Percentiles rank a stretch among this genome's conserved stretches.
Conservation (phyloP, 1,284 basidiomycete genomes). For the Cutaneotrichosporon daszewskae region DNA sequence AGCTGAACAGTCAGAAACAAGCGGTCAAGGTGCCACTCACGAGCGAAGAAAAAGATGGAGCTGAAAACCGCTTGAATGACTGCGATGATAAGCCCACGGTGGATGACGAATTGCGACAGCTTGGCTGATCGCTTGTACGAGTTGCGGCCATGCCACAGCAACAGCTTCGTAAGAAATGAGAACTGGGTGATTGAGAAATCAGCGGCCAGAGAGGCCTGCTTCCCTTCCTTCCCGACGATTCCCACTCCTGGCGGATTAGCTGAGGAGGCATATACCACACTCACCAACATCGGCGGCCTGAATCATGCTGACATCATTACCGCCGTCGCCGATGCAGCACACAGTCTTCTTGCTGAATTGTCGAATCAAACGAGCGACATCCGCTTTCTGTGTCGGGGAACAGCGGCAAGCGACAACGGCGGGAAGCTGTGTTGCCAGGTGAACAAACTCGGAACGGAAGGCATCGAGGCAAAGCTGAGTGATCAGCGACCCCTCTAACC, state of each 20-base stretch:
- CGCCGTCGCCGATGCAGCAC: conserved; percentile 96
- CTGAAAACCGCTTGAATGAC: conserved; percentile 97
- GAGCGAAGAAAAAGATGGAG: conserved; percentile 97
- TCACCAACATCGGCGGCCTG: conserved; percentile 92
- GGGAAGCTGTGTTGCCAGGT: conserved; percentile 89
- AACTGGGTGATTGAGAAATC: conserved; percentile 98
- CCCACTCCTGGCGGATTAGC: conserved; percentile 64
- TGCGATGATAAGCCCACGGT: conserved; percentile 94
- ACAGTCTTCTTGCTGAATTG: conserved; percentile 86
- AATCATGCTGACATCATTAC: conserved; percentile 96
- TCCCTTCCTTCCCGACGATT: conserved; percentile 98
- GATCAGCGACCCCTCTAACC: neutral
- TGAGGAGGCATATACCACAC: conserved; percentile 36
- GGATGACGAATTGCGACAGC: conserved; percentile 97
- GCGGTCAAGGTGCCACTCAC: conserved; percentile 55
- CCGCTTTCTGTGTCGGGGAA: conserved; percentile 97
- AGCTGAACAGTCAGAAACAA: conserved; percentile 45
- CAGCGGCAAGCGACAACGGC: conserved; percentile 97
- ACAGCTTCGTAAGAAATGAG: conserved; percentile 85
- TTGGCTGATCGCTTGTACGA: conserved; percentile 97
- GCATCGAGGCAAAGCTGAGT: conserved; percentile 76
- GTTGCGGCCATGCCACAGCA: conserved; percentile 84
- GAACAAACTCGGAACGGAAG: conserved; percentile 90
- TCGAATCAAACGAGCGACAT: conserved; percentile 88
- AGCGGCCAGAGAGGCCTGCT: conserved; percentile 93